Conservation (phyloP, 768 basidiomycete genomes). For the Suillus subalutaceus region DNA sequence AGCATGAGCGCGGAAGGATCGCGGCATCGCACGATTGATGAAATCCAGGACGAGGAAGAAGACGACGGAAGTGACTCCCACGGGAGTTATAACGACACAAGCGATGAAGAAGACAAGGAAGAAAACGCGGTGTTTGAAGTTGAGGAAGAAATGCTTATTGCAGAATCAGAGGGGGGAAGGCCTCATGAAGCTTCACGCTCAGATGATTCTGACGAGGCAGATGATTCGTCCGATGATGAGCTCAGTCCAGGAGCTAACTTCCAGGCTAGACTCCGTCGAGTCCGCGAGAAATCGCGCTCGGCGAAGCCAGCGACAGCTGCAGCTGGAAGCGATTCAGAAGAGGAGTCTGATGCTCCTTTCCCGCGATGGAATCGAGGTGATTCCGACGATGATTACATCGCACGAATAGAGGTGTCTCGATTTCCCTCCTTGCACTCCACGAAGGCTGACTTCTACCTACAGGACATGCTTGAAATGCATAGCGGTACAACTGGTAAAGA, state of each 20-base stretch:
- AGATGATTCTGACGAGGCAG: slow-evolving; percentile 23
- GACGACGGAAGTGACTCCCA: slow-evolving; percentile 26
- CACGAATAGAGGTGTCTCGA: slow-evolving; percentile 52
- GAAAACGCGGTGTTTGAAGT: slow-evolving; percentile 43
- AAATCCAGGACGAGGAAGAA: slow-evolving; percentile 55
- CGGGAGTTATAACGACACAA: slow-evolving; percentile 30
- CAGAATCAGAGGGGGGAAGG: slow-evolving; percentile 27
- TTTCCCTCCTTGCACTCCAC: neutral
- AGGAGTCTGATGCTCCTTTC: slow-evolving; percentile 27
- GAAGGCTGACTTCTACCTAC: slow-evolving; percentile 34
- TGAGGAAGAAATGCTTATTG: slow-evolving; percentile 52
- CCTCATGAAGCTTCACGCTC: neutral
- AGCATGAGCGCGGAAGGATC: slow-evolving; percentile 54
- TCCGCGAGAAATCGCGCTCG: slow-evolving; percentile 30
- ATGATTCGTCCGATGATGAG: slow-evolving; percentile 39
- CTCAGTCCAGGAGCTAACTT: slow-evolving; percentile 38
- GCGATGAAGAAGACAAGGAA: slow-evolving; percentile 33
- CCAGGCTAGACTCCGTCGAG: slow-evolving; percentile 35
- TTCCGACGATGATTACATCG: slow-evolving; percentile 60
- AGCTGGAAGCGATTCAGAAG: slow-evolving; percentile 33
- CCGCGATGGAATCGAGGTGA: slow-evolving; percentile 45
- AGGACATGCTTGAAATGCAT: slow-evolving; percentile 69
- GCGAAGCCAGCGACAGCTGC: slow-evolving; percentile 9
- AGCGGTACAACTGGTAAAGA: slow-evolving; percentile 49
- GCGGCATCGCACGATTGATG: slow-evolving; percentile 62